Base-by-base conservation (phyloP, 441 rosid genomes). In the Theobroma grandiflorum region DNA sequence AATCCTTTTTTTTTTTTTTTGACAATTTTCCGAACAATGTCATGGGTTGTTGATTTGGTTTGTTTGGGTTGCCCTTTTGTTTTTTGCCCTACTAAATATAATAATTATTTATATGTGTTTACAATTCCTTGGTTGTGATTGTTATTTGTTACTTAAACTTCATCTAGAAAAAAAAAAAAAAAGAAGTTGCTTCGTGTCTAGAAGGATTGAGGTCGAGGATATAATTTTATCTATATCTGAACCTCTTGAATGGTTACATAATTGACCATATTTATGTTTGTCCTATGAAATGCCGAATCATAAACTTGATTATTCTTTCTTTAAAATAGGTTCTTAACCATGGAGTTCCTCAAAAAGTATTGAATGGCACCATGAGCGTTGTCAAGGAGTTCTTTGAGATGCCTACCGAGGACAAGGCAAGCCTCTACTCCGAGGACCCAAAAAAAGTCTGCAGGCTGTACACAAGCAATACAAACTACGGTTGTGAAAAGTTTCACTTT, bases 341-440 rank as follows among this genome's bases (percentile, higher is more conserved):
- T 50, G 84, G 86, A 26, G 63, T 84, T 49, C 55, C 76, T 6
- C 82, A 70, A 62, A 64, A 66, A 12, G 20, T 81, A 33, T 35
- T 78, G 63, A 74, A 49, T 22, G 82, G 79, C 6, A 61, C 62
- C 11, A 67, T 62, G 82, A 73, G 66, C 18, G 82, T 88, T 11
- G 74, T 75, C 15, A 49, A 72, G 49, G 87, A 85, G 71, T 81
- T 85, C 72, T 85, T 85, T 18, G 74, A 76, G 74, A 69, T 86
- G 84, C 76, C 84, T 0, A 74, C 33, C 11, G 81, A 85, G 64
- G 85, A 83, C 59, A 85, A 82, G 79, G 80, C 78, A 47, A 57
- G 49, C 6, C 7, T 86, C 18, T 78, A 70, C 38, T 79, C 83
- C 2, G 84, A 88, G 63, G 81, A 82, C 45, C 59, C 82, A 1